Evolutionary conservation across 2,329 filamentous ascomycete genomes (phyloP).

Genomic region (Knufia petricola): DNA sequence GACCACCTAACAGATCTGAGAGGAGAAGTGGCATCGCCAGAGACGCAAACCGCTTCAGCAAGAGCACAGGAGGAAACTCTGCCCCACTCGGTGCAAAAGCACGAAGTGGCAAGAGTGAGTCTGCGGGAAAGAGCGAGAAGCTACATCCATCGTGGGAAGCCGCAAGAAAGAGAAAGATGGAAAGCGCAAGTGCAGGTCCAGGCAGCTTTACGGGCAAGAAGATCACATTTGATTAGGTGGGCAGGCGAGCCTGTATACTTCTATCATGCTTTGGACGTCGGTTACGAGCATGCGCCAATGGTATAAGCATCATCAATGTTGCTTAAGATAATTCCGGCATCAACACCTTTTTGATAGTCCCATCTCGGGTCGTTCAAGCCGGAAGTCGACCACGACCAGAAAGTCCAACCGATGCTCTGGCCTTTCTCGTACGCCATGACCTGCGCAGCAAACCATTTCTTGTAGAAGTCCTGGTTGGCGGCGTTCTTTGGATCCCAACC

Average conservation of each 20-base stretch:
- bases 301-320: conserved; percentile 23
- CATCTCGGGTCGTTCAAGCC: conserved; percentile 36
- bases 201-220: conserved; percentile 52
- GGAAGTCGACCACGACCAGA: conserved; percentile 50
- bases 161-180: conserved; percentile 50
- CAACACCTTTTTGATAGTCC: conserved; percentile 39
- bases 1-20: not conserved
- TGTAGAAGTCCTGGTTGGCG: conserved; percentile 42
- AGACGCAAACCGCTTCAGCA: not conserved
- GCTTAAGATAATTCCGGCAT: conserved; percentile 32
- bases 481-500: conserved; percentile 38
- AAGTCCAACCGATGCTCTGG: conserved; percentile 27
- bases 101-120: not conserved
- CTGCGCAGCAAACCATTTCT: conserved; percentile 49
- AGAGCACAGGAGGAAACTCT: conserved; percentile 19
- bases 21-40: conserved; percentile 11
- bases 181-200: conserved; percentile 34
- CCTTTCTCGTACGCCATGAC: conserved; percentile 44
- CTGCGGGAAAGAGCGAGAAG: conserved; percentile 37
- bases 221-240: conserved; percentile 41
- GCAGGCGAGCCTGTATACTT: too few species aligned
- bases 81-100: conserved; percentile 8
- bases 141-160: conserved; percentile 59
- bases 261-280: not conserved
- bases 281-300: conserved; percentile 11